Base-by-base conservation (phyloP, 208 protist species). In the Leptomonas pyrrhocoris region DNA sequence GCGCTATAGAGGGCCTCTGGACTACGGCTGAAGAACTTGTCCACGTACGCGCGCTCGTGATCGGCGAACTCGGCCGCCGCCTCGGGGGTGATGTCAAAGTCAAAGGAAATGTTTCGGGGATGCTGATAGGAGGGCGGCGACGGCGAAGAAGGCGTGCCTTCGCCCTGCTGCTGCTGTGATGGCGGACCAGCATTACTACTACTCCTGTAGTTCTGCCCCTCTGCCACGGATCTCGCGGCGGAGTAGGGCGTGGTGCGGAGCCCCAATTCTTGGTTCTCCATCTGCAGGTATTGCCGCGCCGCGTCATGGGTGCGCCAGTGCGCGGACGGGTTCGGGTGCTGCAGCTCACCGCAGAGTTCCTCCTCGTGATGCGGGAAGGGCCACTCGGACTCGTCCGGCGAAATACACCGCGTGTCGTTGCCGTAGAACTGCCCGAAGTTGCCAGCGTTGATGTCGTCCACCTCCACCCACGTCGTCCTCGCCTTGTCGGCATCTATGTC, bases 401-500 rank as follows among this genome's bases (percentile, higher is more conserved):
- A 77, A 13, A 63, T 69, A 46, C 77, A 80, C 19, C 57, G 30
- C n/a, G 53, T 59, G 21, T 66, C 66, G 50, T 74, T 56, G 8
- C 48, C 48, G 65, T 77, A 86, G 73, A 80, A 82, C n/a, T 63
- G 3, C 6, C 25, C 13, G 58, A 74, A 86, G 69, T 86, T 86
- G 48, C 51, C 57, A 5, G 42, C 68, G 34, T 79, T 56, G 43
- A 86, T 79, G 1, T 48, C 53, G 18, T 68, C 36, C 19, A 86
- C 77, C 7, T 43, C 64, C 8, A 69, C 36, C 62, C 59, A 75
- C 21, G 50, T 63, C 46, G 18, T 34, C 8, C 40, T 38, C 23
- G 38, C 40, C 21, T 54, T 36, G 19, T 43, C 38, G 19, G 56
- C 40, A 50, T 53, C 55, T 19, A 34, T 21, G 50, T 30, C 38